These are phyloP conservation scores for Nicotiana sylvestris DNA, from an alignment of 257 asterid genomes.

Conservation along the genomic window DNA sequence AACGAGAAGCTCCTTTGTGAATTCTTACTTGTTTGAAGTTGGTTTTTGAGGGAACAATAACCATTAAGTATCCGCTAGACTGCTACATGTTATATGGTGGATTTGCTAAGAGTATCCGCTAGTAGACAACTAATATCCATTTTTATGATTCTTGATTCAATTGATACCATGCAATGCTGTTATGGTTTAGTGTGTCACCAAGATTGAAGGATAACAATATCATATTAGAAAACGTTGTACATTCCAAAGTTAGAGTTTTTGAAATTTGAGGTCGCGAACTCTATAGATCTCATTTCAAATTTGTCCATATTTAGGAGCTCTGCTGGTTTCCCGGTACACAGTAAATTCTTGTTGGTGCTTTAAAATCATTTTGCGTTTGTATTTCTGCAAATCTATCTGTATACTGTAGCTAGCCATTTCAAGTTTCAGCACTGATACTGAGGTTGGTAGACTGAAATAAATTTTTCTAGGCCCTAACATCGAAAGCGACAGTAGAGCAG, in stretches of 20 bases:
- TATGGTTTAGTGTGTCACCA: not conserved
- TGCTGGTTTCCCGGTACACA: not conserved
- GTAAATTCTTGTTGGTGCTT: not conserved
- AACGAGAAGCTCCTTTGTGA: not conserved
- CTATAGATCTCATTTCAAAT: not conserved
- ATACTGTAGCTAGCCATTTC: not conserved
- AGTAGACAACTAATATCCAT: not conserved
- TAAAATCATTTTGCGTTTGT: not conserved
- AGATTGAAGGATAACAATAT: not conserved
- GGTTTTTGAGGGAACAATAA: not conserved
- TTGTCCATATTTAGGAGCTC: not conserved
- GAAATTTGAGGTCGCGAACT: not conserved
- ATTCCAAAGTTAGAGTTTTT: not conserved
- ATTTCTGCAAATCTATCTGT: not conserved
- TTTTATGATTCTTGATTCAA: not conserved
- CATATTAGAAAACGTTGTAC: not conserved
- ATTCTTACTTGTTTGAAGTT: not conserved
- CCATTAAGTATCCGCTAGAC: not conserved
- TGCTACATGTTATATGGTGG: not conserved
- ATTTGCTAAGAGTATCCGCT: not conserved
- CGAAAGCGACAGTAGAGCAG: not conserved
- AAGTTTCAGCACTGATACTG: not conserved
- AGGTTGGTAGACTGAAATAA: slow-evolving; percentile 1
- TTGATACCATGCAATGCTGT: not conserved
- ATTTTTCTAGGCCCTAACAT: not conserved